These are phyloP conservation scores for Saprolegnia parasitica DNA, from an alignment of 352 stramenopile species.

Conservation along the genomic window DNA sequence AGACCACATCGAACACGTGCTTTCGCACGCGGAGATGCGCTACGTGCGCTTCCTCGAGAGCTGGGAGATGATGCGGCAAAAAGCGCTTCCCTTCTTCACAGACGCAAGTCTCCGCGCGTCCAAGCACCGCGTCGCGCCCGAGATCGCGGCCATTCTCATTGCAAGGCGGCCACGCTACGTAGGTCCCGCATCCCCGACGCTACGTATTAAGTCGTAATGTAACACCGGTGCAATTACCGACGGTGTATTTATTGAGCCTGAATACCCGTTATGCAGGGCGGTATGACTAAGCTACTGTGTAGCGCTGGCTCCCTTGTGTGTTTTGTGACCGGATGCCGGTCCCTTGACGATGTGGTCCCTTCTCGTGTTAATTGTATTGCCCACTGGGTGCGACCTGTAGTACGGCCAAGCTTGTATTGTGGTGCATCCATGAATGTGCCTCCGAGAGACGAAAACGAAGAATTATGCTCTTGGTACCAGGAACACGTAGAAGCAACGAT, in stretches of 20 bases:
- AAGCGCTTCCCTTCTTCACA: neutral
- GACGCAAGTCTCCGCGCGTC: neutral
- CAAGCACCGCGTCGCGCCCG: neutral
- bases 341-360: neutral
- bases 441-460: neutral
- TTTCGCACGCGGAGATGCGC: neutral
- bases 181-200: neutral
- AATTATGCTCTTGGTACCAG: too few species aligned
- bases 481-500: too few species aligned
- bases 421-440: neutral
- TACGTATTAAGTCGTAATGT: neutral
- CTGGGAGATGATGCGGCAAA: neutral
- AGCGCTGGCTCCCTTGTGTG: too few species aligned
- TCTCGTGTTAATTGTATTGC: neutral
- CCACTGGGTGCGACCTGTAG: neutral
- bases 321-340: neutral
- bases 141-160: neutral
- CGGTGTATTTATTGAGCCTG: too few species aligned
- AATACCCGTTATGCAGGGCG: too few species aligned
- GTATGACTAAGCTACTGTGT: too few species aligned
- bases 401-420: neutral
- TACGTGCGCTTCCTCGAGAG: conserved; percentile 17
- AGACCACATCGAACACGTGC: neutral
- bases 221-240: neutral
- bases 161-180: neutral